Percentiles rank a stretch among this genome's conserved stretches.
Evolutionary conservation across 306 rosid genomes (phyloP).

Genomic region (Biancaea sappan): DNA sequence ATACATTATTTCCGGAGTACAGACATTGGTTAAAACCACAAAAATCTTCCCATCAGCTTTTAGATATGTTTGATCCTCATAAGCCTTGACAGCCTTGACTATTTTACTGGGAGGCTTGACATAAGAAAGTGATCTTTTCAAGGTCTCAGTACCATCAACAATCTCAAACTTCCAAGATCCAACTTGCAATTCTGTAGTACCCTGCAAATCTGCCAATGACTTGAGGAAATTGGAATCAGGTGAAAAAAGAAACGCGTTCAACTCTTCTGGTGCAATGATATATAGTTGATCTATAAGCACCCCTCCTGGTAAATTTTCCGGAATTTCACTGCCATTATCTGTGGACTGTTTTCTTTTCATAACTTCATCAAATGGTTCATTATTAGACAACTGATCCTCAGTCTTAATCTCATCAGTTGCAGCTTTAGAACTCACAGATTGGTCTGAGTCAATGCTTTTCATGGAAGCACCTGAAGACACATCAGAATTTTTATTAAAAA

Average conservation of each 20-base stretch:
- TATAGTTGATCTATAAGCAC: constrained; percentile 82
- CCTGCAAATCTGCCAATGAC: constrained; percentile 65
- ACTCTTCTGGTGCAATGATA: constrained; percentile 61
- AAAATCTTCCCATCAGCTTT: constrained; percentile 83
- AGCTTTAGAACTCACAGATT: constrained; percentile 44
- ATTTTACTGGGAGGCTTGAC: constrained; percentile 76
- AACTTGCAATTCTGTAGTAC: constrained; percentile 64
- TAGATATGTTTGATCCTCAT: constrained; percentile 81
- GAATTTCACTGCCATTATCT: constrained; percentile 70
- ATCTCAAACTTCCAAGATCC: constrained; percentile 78
- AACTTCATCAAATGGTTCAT: constrained; percentile 64
- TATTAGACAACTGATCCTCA: constrained; percentile 60
- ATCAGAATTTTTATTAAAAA: constrained; percentile 66
- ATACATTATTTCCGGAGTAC: constrained; percentile 88
- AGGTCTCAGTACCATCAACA: constrained; percentile 39
- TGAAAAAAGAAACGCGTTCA: constrained; percentile 69
- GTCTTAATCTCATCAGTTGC: constrained; percentile 49
- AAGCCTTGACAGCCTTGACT: constrained; percentile 75
- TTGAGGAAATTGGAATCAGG: constrained; percentile 60
- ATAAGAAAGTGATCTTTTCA: constrained; percentile 70
- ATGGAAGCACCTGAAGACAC: constrained; percentile 36
- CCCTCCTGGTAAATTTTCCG: constrained; percentile 81
- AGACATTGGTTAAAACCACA: constrained; percentile 64
- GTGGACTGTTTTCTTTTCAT: constrained; percentile 56
- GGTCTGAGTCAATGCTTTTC: constrained; percentile 57